Base-by-base conservation (phyloP, 2,329 filamentous ascomycete genomes). In the Botrytis elliptica region DNA sequence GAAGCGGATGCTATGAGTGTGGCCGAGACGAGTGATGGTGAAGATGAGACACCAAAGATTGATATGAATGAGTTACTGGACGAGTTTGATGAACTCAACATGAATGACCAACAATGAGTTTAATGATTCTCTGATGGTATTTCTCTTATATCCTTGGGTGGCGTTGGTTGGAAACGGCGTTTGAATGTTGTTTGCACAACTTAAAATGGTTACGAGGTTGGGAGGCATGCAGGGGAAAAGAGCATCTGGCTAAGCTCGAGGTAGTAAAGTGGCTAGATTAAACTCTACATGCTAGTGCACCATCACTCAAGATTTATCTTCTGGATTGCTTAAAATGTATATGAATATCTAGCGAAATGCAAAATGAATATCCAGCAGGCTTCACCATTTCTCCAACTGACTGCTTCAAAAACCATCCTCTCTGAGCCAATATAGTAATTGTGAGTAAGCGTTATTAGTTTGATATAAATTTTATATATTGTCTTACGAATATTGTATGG, bases 41-140 rank as follows among this genome's bases (percentile, higher is more conserved):
- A 87, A 25, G 91, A 92, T 60, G 90, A 90, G 60, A 87, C 86
- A 69, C 93, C 93, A 5, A 86, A 88, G 79, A 91, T 96, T 77
- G 86, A 90, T 81, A 91, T 95, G 90, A 88, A 95, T 33, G 92
- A 95, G 82, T 83, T 98, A 80, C 86, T 97, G 80, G 95, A 98
- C 81, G 95, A 97, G 82, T 94, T 98, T 85, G 94, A 97, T 81
- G 95, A 97, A 80, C 88, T 97, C 82, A 90, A 88, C 64, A 90
- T 97, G 72, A 60, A 79, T 36, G 79, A 80, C 77, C 72, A 75
- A 42, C 52, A 75, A 44, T 74, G 72, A 70, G 38, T 66, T 73
- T 42, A 59, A 36, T n/a, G 12, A 38, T 63, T 66, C 40, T 75
- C 63, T 72, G 46, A 67, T 29, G 46, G 62, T 18, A 52, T n/a